These are phyloP conservation scores for Blastobotrys parvus DNA, from an alignment of 805 yeast genomes.

Conservation along the genomic window DNA sequence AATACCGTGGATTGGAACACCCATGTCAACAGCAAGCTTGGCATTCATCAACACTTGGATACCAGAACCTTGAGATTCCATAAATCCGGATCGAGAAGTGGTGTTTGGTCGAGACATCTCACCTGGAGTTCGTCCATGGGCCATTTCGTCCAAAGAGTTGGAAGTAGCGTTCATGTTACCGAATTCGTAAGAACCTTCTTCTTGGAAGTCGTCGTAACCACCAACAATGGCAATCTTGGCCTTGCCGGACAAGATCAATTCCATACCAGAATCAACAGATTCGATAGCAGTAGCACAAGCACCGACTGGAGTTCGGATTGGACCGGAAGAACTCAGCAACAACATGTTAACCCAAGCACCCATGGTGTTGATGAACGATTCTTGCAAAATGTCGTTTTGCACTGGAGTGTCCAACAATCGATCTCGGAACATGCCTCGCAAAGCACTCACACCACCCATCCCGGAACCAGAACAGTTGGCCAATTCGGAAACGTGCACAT, in stretches of 20 bases:
- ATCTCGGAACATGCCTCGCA: slow-evolving; percentile 96
- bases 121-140: slow-evolving; percentile 92
- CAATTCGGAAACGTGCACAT: slow-evolving; percentile 95
- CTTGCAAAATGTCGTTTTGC: slow-evolving; percentile 95
- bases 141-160: slow-evolving; percentile 77
- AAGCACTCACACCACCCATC: slow-evolving; percentile 98
- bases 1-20: slow-evolving; percentile 97
- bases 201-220: slow-evolving; percentile 99
- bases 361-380: slow-evolving; percentile 98
- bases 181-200: slow-evolving; percentile 96
- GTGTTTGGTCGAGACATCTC: slow-evolving; percentile 99
- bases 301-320: slow-evolving; percentile 98
- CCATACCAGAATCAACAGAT: slow-evolving; percentile 93
- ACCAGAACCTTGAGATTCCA: slow-evolving; percentile 99
- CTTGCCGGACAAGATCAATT: slow-evolving; percentile 85
- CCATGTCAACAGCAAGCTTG: slow-evolving; percentile 90
- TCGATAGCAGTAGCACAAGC: slow-evolving; percentile 99
- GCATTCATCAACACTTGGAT: slow-evolving; percentile 95
- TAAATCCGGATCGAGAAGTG: slow-evolving; percentile 91
- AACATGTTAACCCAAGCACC: slow-evolving; percentile 99
- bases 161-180: slow-evolving; percentile 99
- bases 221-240: slow-evolving; percentile 97
- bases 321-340: slow-evolving; percentile 94
- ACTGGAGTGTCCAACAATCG: slow-evolving; percentile 89
- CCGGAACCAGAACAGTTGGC: slow-evolving; percentile 99